These are phyloP conservation scores for Lophium mytilinum DNA, from an alignment of 495 filamentous ascomycete genomes.

Conservation along the genomic window DNA sequence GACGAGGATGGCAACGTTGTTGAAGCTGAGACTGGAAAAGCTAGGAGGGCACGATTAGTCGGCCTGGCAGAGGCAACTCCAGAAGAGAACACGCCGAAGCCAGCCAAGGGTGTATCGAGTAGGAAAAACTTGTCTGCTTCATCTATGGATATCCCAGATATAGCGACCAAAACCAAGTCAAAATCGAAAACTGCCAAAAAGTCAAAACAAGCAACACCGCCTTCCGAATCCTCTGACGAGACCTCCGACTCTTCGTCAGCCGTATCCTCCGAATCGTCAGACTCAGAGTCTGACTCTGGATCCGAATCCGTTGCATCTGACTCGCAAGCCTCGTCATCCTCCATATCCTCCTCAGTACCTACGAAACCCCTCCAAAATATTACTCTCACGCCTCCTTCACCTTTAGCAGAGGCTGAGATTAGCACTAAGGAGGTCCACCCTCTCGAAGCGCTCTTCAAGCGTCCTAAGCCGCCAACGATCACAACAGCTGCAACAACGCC, in stretches of 20 bases:
- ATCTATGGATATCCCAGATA: neutral
- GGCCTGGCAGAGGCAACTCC: conserved; percentile 6
- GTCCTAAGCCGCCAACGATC: conserved; percentile 31
- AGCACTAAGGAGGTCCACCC: conserved; percentile 58
- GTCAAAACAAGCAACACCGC: conserved; percentile 5
- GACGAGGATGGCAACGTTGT: conserved; percentile 70
- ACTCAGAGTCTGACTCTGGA: conserved; percentile 16
- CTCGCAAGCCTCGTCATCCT: conserved; percentile 5
- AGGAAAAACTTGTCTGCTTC: no score
- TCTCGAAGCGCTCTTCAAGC: conserved; percentile 84
- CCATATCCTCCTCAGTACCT: conserved; percentile 6
- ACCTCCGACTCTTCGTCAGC: conserved; percentile 14
- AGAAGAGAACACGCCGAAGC: neutral
- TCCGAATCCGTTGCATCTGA: neutral
- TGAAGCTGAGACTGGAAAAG: conserved; percentile 40
- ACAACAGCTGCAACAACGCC: conserved; percentile 30
- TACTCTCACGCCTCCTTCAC: conserved; percentile 12
- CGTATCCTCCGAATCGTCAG: conserved; percentile 22
- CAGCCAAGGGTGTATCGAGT: neutral
- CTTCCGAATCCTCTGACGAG: conserved; percentile 2
- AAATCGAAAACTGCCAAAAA: conserved; percentile 1
- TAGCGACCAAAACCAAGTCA: conserved; percentile 7
- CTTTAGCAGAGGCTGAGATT: neutral
- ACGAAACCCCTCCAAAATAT: conserved; percentile 5
- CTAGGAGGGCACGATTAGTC: conserved; percentile 17